phyloP scores from a whole-genome alignment of 108 stramenopile species.

The Aureococcus anophagefferens region DNA sequence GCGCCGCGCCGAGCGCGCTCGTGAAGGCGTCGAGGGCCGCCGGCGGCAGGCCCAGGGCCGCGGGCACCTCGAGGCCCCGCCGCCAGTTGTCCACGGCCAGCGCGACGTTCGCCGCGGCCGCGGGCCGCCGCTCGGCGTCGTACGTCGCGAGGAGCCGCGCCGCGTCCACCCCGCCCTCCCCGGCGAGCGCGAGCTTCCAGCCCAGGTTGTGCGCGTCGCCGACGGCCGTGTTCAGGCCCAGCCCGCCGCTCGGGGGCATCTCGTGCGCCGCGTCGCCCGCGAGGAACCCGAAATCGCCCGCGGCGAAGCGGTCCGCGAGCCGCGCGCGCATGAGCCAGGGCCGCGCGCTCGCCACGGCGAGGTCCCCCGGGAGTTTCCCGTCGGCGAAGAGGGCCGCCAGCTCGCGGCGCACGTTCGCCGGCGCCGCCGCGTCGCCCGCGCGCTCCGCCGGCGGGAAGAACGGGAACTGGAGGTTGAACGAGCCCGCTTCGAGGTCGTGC shows the following conservation, averaged over 20 bases:
- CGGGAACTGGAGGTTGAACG: conserved; percentile 46
- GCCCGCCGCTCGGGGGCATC: conserved; percentile 51
- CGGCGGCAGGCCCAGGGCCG: conserved; percentile 8
- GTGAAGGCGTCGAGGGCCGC: neutral
- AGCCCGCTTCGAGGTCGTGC: conserved; percentile 35
- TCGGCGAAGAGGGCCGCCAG: neutral
- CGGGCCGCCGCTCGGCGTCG: conserved; percentile 15
- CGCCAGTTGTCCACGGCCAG: conserved; percentile 13
- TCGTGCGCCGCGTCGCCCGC: conserved; percentile 47
- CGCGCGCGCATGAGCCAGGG: conserved; percentile 38
- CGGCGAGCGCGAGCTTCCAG: conserved; percentile 40
- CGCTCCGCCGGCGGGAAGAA: conserved; percentile 43
- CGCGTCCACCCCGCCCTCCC: conserved; percentile 10
- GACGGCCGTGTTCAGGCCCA: conserved; percentile 47
- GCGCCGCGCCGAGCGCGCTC: neutral
- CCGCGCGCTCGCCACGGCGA: conserved; percentile 31
- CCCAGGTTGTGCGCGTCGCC: conserved; percentile 49
- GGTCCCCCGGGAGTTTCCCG: neutral
- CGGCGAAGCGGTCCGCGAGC: neutral
- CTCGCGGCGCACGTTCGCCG: neutral
- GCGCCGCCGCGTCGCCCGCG: conserved; percentile 1
- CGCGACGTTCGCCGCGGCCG: neutral
- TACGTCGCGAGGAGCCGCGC: conserved; percentile 23
- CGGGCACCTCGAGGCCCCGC: conserved; percentile 4
- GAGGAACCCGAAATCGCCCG: conserved; percentile 30